Conservation (phyloP, 1,284 basidiomycete genomes). For the Cutaneotrichosporon dermatis region DNA sequence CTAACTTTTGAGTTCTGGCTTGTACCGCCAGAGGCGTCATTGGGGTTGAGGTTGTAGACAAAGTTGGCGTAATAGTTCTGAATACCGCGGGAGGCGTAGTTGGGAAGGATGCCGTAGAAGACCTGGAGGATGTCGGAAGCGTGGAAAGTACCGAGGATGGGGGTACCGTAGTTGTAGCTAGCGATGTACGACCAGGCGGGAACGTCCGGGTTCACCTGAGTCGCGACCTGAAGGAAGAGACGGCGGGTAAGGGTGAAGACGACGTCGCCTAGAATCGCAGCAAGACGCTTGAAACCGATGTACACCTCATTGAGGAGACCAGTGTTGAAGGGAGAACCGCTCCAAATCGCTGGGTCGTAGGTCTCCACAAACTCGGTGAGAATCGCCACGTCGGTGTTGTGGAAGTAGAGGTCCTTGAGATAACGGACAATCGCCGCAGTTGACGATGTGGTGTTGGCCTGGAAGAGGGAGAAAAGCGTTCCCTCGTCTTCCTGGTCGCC, state of each 20-base stretch:
- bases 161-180: constrained; percentile 15
- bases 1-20: constrained; percentile 1
- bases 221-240: constrained; percentile 7
- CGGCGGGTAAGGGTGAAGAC: constrained; percentile 19
- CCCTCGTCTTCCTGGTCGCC: constrained; percentile 27
- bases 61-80: constrained; percentile 23
- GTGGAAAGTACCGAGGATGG: constrained; percentile 20
- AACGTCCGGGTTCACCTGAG: constrained; percentile 7
- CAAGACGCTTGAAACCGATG: constrained; percentile 19
- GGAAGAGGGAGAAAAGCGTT: constrained; percentile 26
- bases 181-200: constrained; percentile 22
- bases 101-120: constrained; percentile 18
- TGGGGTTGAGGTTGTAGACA: constrained; percentile 22
- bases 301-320: constrained; percentile 19
- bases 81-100: constrained; percentile 14
- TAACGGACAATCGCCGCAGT: constrained; percentile 14
- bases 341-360: constrained; percentile 24
- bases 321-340: constrained; percentile 23
- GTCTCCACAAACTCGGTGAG: constrained; percentile 24
- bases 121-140: constrained; percentile 18
- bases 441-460: constrained; percentile 23
- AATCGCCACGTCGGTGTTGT: constrained; percentile 10
- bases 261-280: constrained; percentile 15
- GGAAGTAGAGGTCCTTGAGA: constrained; percentile 27
- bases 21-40: constrained; percentile 14